Evolutionary conservation across 75 land plant species (phyloP), one percentile per base, ranked within the genome.

Genomic region (Picea sitchensis): DNA sequence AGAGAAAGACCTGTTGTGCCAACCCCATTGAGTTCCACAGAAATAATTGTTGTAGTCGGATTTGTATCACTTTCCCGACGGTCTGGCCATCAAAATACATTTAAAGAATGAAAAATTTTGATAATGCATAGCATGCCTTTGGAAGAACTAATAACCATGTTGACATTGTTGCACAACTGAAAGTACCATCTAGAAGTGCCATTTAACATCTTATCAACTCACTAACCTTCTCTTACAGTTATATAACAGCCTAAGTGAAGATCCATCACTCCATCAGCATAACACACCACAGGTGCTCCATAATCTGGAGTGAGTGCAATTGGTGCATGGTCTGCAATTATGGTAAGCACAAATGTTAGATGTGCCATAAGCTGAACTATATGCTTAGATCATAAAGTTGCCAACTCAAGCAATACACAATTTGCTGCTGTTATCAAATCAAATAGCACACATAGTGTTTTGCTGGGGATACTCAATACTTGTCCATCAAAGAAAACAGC

Each of bases 201-300:
- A 32, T 31, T 2, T 30, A 78, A 61, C 23, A 38, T 32, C 59
- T 68, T 32, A 62, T 54, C 3, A 64, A 78, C 38, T 51, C 32
- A 4, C 65, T 21, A 79, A 91, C 94, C 94, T 90, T 93, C 96
- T 61, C 78, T 92, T 14, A 93, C 89, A 67, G 90, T 84, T 58
- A 93, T 79, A 58, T 64, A 90, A 44, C 92, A 90, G 57, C 82
- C 75, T 64, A 83, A 82, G 4, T 81, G 83, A 58, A 79, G 76
- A 83, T 93, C 96, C 58, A 93, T 85, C 32, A 86, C 84, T 64
- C 96, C 94, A 92, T 93, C 96, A 12, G 96, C 96, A 90, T 90
- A 93, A 74, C 86, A 63, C 5, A 91, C 87, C 23, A 80, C 21
- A 73, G 84, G 85, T 41, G 80, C 89, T 64, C 89, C 89, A 84